Evolutionary conservation across 2,329 filamentous ascomycete species (phyloP), one percentile per base, ranked within the genome.

Genomic region (Bipolaris zeicola): DNA sequence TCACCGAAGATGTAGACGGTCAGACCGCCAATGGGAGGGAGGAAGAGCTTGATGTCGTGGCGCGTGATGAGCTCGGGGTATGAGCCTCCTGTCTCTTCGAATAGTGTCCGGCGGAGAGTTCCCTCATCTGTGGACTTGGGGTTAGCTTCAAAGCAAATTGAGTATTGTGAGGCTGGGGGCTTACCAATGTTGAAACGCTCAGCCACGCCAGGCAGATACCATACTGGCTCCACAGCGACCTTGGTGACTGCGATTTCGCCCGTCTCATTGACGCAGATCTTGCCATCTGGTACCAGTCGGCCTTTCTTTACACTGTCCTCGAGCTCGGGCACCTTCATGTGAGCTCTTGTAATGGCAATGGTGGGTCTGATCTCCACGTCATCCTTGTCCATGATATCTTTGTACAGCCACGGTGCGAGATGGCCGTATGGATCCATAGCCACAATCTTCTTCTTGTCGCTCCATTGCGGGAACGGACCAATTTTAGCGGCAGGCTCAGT

Each of bases 1-100:
- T 97, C 92, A 42, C 95, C 95, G 73, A 99, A 99, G 77, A 92
- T 95, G 79, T 99, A 98, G 7, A 98, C 95, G 0, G 95, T 98
- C 65, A 98, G 80, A 7, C 94, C 95, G 55, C 93, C 95, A 74
- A 99, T 98, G 3, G 95, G 95, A 31, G 95, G 95, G 42, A 98
- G 80, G 79, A 98, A 99, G 42, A 96, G 81, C 78, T 99, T 98
- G 78, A 98, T 93, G 72, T 98, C 95, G 42, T 88, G 87, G 54
- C 95, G 87, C 14, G 95, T 99, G 73, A 99, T 97, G 60, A 98
- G 83, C 81, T 99, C 95, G 2, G 95, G 95, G 77, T 96, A 99
- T 64, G 91, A 96, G 52, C 95, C 95, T 53, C 95, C 95, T 1
- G 93, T 98, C 69, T 97, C 90, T 73, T 98, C 95, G 72, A 98